Evolutionary conservation across 2,329 filamentous ascomycete species (phyloP).

Genomic region (Curvularia spicifera): DNA sequence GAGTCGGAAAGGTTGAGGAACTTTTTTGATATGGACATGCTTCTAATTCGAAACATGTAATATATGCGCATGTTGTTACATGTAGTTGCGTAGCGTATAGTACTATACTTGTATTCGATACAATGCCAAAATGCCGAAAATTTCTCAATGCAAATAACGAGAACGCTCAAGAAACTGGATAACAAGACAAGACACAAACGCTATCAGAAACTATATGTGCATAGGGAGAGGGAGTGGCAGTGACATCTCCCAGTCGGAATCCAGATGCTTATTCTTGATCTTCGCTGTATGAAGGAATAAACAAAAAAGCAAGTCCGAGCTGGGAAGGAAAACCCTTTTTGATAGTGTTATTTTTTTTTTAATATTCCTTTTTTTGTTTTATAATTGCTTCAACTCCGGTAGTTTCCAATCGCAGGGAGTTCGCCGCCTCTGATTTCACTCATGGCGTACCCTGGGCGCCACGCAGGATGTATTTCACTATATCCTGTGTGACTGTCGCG

Average conservation of each 20-base stretch:
- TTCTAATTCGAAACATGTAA: not conserved
- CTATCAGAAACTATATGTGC: not conserved
- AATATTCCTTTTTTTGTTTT: not conserved
- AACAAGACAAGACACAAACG: not conserved
- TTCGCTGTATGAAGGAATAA: too few relatives aligned
- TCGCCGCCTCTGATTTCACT: constrained; percentile 32
- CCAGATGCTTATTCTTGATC: too few relatives aligned
- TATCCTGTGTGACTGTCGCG: constrained; percentile 29
- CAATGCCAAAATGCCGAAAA: not conserved
- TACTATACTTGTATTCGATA: not conserved
- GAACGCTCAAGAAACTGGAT: not conserved
- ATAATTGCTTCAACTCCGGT: not conserved
- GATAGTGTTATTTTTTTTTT: not conserved
- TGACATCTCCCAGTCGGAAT: too few relatives aligned
- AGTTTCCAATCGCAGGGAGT: constrained; percentile 10
- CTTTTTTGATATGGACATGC: not conserved
- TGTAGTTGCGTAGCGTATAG: not conserved
- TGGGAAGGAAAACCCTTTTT: not conserved
- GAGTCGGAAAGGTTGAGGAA: too few relatives aligned
- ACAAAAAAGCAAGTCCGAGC: too few relatives aligned
- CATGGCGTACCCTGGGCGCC: constrained; percentile 44
- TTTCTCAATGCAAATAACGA: not conserved
- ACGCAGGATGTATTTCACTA: constrained; percentile 49
- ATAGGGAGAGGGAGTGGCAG: too few relatives aligned
- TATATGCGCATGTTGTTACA: not conserved